phyloP scores from a whole-genome alignment of 1,284 basidiomycete species.

The Tilletia indica region DNA sequence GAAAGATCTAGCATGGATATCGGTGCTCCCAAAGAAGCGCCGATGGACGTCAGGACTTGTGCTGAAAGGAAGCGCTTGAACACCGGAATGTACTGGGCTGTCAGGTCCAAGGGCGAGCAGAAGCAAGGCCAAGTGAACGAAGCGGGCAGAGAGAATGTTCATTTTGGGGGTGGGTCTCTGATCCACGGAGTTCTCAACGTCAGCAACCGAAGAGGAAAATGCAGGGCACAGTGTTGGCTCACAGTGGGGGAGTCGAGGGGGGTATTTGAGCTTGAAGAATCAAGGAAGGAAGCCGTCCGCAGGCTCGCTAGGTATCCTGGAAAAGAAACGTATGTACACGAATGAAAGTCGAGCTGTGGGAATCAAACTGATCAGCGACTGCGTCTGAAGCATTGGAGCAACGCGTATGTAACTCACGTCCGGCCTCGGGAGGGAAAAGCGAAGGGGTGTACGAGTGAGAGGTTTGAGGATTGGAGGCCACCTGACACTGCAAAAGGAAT shows the following conservation, averaged over 20 bases:
- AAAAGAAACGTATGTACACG: conserved; percentile 4
- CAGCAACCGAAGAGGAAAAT: not conserved
- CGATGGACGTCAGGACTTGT: not conserved
- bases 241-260: too few species aligned
- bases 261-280: too few species aligned
- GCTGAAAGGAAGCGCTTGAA: not conserved
- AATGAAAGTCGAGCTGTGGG: conserved; percentile 1
- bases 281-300: too few species aligned
- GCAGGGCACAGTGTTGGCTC: not conserved
- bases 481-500: too few species aligned
- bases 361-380: not conserved
- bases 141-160: not conserved
- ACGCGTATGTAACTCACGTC: not conserved
- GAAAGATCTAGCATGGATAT: not conserved
- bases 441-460: too few species aligned
- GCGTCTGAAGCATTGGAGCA: too few species aligned
- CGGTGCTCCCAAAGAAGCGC: not conserved
- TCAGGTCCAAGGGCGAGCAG: not conserved
- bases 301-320: too few species aligned
- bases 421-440: not conserved
- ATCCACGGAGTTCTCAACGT: not conserved
- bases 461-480: too few species aligned
- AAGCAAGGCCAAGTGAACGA: not conserved
- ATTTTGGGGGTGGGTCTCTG: not conserved
- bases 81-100: not conserved